phyloP scores from a whole-genome alignment of 495 filamentous ascomycete species.

The Neurospora discreta region DNA sequence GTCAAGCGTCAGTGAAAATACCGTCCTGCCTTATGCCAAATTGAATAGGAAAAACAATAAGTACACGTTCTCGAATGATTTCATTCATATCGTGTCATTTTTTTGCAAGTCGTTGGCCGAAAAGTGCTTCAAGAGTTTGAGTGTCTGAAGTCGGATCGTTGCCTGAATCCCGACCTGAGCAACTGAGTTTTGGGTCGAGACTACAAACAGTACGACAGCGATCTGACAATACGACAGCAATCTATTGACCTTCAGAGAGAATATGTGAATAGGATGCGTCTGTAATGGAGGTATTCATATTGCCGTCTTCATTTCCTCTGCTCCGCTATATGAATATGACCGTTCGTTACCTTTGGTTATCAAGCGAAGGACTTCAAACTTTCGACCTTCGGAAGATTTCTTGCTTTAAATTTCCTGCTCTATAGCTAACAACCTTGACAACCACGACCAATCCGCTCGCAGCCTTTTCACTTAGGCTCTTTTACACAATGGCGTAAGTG shows the following conservation, averaged over 20 bases:
- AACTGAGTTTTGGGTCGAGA: neutral
- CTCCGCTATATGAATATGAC: neutral
- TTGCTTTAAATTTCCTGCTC: neutral
- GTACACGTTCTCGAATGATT: neutral
- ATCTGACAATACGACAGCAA: neutral
- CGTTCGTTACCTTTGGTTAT: neutral
- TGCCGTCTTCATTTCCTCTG: neutral
- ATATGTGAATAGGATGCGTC: neutral
- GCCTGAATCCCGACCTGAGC: neutral
- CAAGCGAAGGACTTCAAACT: neutral
- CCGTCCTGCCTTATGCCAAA: neutral
- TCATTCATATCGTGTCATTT: neutral
- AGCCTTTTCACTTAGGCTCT: neutral
- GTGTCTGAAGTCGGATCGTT: neutral
- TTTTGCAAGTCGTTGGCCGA: neutral
- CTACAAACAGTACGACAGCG: neutral
- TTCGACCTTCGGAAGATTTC: neutral
- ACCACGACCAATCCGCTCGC: neutral
- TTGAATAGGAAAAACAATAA: neutral
- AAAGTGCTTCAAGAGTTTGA: neutral
- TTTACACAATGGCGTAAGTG: neutral
- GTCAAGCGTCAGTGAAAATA: neutral
- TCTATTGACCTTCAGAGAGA: neutral
- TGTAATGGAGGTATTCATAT: neutral
- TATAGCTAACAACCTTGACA: neutral